Base-by-base conservation (phyloP, 306 rosid genomes). In the Begonia fuchsioides region DNA sequence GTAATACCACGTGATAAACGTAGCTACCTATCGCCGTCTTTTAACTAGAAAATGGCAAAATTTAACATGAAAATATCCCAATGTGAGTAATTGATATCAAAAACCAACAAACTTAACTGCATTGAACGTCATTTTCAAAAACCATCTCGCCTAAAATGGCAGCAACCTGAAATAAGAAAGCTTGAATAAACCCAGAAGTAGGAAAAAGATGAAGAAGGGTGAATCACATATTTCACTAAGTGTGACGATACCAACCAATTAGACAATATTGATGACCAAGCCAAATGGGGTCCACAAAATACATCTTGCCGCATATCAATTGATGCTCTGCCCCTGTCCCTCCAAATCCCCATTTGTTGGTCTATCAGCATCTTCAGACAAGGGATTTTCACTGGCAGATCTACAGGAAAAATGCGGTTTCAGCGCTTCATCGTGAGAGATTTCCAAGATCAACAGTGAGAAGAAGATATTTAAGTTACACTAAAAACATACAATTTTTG, bases 61-160 rank as follows among this genome's bases (percentile, higher is more conserved):
- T 71, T 71, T 62, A 60, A 62, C 62, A 64, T 52, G 63, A 51
- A 80, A 70, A 60, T 58, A 74, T 54, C 71, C 65, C 52, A 72
- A 58, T 55, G 66, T 58, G 49, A 70, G 68, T 41, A 74, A 69
- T 75, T 70, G 70, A 67, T 57, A 72, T 64, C 72, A 63, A 67
- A 72, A 81, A 65, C 78, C 86, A 69, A 76, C 83, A 84, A 90
- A 85, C 95, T 81, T 85, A 85, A 92, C 94, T 85, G 98, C 85
- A 79, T 63, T 49, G 79, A 68, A 84, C 79, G 79, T 76, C 85
- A 71, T 73, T 64, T 78, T 74, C 77, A 63, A 70, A 72, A 74
- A 63, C 65, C 75, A 75, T 67, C 80, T 76, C 72, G 81, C 67
- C 56, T 67, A 71, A 81, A 70, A 72, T 52, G 76, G 74, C 82